phyloP scores from a whole-genome alignment of 768 basidiomycete species.

The Hericium erinaceus region DNA sequence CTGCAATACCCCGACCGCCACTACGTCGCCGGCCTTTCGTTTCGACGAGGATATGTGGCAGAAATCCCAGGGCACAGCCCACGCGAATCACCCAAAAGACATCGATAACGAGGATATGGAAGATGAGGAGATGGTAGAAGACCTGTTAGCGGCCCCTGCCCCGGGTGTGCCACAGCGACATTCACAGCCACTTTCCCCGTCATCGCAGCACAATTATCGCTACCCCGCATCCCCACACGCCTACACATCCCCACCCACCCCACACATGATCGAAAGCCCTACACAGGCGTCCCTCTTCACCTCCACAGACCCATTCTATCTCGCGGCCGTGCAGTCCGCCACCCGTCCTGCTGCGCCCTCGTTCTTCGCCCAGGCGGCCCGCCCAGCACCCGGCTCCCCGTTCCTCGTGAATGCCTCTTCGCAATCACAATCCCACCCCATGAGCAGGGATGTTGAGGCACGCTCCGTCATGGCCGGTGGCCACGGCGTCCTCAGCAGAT shows the following conservation, averaged over 20 bases:
- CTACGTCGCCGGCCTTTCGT: constrained; percentile 24
- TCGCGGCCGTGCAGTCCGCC: constrained; percentile 30
- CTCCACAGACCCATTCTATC: constrained; percentile 41
- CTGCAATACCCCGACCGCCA: constrained; percentile 31
- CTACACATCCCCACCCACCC: constrained; percentile 14
- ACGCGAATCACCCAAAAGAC: constrained; percentile 13
- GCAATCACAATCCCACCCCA: not conserved
- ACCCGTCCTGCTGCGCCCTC: constrained; percentile 2
- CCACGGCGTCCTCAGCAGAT: not conserved
- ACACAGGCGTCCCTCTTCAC: constrained; percentile 25
- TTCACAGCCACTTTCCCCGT: not conserved
- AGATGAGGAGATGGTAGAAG: constrained; percentile 37
- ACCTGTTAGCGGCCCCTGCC: constrained; percentile 30
- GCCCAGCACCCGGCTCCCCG: constrained; percentile 10
- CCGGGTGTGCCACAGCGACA: constrained; percentile 11
- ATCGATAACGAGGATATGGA: constrained; percentile 29
- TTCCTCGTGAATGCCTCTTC: constrained; percentile 8
- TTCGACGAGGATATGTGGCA: constrained; percentile 17
- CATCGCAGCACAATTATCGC: constrained; percentile 1
- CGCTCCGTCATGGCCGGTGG: constrained; percentile 6
- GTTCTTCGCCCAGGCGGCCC: constrained; percentile 10
- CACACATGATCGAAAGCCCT: constrained; percentile 7
- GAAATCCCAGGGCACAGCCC: not conserved
- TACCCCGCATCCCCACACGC: constrained; percentile 14
- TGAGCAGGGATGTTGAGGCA: constrained; percentile 5